Evolutionary conservation across 306 rosid species (phyloP), one percentile per base, ranked within the genome.

Genomic region (Prosopis cineraria): DNA sequence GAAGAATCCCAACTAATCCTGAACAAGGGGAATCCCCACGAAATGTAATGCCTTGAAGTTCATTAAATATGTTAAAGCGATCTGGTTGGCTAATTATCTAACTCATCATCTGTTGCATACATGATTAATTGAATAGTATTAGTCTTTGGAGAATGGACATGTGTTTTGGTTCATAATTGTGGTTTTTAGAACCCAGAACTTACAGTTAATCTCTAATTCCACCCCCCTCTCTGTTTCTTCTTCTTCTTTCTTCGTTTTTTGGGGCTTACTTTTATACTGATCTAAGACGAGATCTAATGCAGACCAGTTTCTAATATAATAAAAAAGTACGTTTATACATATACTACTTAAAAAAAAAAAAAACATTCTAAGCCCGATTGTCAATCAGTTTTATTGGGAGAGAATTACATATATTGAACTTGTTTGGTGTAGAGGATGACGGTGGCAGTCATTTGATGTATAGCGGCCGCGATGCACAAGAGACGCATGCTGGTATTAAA

Each of bases 11-110:
- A n/a, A n/a, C n/a, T n/a, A n/a, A n/a, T n/a, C n/a, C n/a, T n/a
- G n/a, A n/a, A n/a, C n/a, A n/a, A n/a, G n/a, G n/a, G n/a, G n/a
- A n/a, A n/a, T n/a, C n/a, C n/a, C n/a, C n/a, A n/a, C n/a, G n/a
- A n/a, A n/a, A n/a, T n/a, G n/a, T n/a, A n/a, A n/a, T 56, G 65
- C 34, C 73, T 66, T 67, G 9, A 30, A 40, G 45, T 55, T 74
- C 64, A n/a, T 65, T 48, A 60, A 30, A 60, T 29, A 31, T 7
- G 30, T 60, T 2, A 10, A 27, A 56, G 56, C 34, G 43, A 33
- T 47, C 10, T 44, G 16, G 30, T 14, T 41, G 25, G 43, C n/a
- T 34, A 66, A 31, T 73, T 73, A 7, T 80, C 47, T 41, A 73
- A 40, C 68, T n/a, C 20, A 45, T 74, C 33, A 33, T 39, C 14